phyloP scores from a whole-genome alignment of 1,284 basidiomycete genomes.

The Serendipita sp. region DNA sequence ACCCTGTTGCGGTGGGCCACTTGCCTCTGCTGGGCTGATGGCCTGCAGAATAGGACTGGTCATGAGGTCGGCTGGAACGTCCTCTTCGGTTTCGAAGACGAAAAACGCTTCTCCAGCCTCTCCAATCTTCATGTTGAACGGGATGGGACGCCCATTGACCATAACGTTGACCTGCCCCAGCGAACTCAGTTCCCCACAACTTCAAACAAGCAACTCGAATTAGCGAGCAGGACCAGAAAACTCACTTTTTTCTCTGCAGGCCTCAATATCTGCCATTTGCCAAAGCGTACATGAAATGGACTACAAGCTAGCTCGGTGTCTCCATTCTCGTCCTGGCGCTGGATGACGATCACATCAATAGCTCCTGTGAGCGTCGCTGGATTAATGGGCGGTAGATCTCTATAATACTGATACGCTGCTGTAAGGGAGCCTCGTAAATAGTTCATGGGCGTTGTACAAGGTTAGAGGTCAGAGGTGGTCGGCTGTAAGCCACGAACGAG shows the following conservation, averaged over 20 bases:
- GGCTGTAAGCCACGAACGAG: background rate
- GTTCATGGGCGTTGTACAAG: conserved; percentile 37
- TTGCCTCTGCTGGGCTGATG: conserved; percentile 18
- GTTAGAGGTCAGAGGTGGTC: background rate
- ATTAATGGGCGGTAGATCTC: conserved; percentile 66
- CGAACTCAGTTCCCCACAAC: background rate
- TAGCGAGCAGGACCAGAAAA: conserved; percentile 8
- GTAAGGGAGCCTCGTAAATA: conserved; percentile 70
- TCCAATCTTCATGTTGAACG: conserved; percentile 97
- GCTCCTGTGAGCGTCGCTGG: conserved; percentile 90
- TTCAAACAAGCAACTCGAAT: conserved; percentile 11
- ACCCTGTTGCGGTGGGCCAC: conserved; percentile 18
- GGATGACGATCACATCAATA: conserved; percentile 92
- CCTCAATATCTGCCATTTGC: conserved; percentile 90
- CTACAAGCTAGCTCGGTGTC: conserved; percentile 73
- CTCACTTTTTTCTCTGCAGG: conserved; percentile 87
- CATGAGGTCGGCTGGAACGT: conserved; percentile 84
- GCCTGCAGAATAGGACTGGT: conserved; percentile 74
- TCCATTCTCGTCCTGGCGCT: conserved; percentile 46
- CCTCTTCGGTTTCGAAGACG: conserved; percentile 91
- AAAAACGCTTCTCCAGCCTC: conserved; percentile 99
- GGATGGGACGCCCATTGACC: conserved; percentile 68
- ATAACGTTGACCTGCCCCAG: conserved; percentile 56
- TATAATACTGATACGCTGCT: conserved; percentile 75
- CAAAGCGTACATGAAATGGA: conserved; percentile 96